phyloP scores from a whole-genome alignment of 768 basidiomycete genomes.

The Pleurotus pulmonarius region DNA sequence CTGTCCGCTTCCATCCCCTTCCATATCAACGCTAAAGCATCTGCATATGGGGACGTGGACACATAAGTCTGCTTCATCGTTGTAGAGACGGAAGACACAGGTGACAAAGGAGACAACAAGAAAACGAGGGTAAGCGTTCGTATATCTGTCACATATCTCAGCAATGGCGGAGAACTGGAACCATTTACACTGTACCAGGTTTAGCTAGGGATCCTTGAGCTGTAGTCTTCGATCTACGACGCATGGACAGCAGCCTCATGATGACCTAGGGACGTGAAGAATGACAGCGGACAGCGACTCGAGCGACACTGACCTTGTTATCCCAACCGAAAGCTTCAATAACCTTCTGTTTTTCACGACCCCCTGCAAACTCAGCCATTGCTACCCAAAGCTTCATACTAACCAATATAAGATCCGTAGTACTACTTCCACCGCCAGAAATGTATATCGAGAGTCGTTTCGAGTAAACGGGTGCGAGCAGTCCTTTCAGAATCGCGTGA shows the following conservation, averaged over 20 bases:
- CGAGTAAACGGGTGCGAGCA: conserved; percentile 54
- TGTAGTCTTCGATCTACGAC: conserved; percentile 51
- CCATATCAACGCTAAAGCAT: conserved; percentile 64
- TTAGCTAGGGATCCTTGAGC: conserved; percentile 36
- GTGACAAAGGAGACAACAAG: conserved; percentile 66
- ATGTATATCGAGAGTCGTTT: conserved; percentile 61
- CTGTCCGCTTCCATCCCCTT: conserved; percentile 44
- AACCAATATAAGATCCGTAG: conserved; percentile 64
- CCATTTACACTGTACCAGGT: conserved; percentile 43
- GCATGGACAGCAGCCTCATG: conserved; percentile 66
- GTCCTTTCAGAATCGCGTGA: conserved; percentile 53
- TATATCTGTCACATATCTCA: conserved; percentile 53
- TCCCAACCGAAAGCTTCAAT: conserved; percentile 79
- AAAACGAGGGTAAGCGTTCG: conserved; percentile 73
- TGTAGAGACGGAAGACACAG: conserved; percentile 30
- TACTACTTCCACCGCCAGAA: conserved; percentile 35
- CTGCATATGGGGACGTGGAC: conserved; percentile 69
- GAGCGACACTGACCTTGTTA: conserved; percentile 47
- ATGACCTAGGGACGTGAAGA: conserved; percentile 41
- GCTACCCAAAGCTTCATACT: conserved; percentile 61
- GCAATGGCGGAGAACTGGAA: not conserved
- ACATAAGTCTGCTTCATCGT: conserved; percentile 60
- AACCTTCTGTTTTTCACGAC: conserved; percentile 57
- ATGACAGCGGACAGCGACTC: not conserved
- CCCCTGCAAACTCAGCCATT: conserved; percentile 62